phyloP scores from a whole-genome alignment of 257 asterid species.

The Solanum bulbocastanum region DNA sequence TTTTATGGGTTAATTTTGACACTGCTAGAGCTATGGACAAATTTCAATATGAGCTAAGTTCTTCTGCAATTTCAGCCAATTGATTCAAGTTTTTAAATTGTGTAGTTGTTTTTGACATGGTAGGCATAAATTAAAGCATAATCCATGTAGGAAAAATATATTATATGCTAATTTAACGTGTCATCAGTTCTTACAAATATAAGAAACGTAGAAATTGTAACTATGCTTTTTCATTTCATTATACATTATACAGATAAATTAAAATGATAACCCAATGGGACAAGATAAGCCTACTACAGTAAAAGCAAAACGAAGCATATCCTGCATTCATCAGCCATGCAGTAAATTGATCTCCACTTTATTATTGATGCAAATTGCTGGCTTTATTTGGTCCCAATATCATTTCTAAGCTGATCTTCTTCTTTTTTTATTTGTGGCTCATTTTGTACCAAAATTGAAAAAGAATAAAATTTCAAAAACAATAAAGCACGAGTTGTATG shows the following conservation, averaged over 20 bases:
- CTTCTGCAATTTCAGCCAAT: neutral
- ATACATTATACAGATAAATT: neutral
- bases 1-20: neutral
- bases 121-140: too few species aligned
- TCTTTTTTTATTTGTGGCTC: neutral
- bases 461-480: neutral
- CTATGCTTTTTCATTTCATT: neutral
- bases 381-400: neutral
- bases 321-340: neutral
- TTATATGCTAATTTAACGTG: neutral
- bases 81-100: neutral
- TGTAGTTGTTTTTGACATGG: too few species aligned
- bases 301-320: neutral
- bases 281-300: neutral
- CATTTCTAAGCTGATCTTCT: neutral
- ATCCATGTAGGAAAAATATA: neutral
- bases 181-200: neutral
- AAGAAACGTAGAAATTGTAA: neutral
- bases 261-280: neutral
- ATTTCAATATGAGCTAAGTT: neutral
- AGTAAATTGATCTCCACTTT: neutral
- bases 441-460: neutral
- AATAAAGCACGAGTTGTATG: slow-evolving; percentile 1
- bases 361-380: neutral
- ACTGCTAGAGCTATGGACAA: neutral